A percentile compares a stretch with the other conserved stretches of the same genome.
These are phyloP conservation scores for Pueraria montana DNA, from an alignment of 306 rosid genomes.

Conservation along the genomic window DNA sequence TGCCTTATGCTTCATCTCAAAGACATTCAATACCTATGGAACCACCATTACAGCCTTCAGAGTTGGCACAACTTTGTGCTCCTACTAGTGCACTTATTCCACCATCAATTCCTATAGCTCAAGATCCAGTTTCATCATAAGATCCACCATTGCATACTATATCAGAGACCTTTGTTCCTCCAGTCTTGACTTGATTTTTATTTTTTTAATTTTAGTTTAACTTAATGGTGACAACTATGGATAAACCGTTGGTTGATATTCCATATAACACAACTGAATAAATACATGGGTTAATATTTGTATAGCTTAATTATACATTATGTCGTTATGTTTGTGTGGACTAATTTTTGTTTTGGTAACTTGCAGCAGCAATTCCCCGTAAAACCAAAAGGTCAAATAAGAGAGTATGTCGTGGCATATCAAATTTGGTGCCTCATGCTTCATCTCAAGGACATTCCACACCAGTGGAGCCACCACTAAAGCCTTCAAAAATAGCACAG, in stretches of 20 bases:
- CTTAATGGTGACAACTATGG: background rate
- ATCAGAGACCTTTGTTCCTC: background rate
- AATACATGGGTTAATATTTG: background rate
- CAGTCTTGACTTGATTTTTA: background rate
- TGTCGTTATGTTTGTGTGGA: background rate
- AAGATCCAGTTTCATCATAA: background rate
- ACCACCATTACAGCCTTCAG: background rate
- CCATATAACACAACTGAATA: background rate
- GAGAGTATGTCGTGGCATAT: background rate
- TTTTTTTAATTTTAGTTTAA: too few species aligned
- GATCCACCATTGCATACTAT: background rate
- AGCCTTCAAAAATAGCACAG: background rate
- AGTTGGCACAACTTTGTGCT: background rate
- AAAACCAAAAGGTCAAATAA: background rate
- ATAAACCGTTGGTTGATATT: background rate
- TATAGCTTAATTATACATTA: background rate
- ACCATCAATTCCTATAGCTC: background rate
- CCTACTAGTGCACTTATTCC: background rate
- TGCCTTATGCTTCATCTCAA: background rate
- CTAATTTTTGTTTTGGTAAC: background rate
- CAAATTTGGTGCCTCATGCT: background rate
- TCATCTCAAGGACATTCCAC: constrained; percentile 17
- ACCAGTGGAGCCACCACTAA: background rate
- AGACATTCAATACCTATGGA: background rate
- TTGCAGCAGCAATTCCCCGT: background rate